Base-by-base conservation (phyloP, 805 yeast species). In the Limtongozyma cylindracea region DNA sequence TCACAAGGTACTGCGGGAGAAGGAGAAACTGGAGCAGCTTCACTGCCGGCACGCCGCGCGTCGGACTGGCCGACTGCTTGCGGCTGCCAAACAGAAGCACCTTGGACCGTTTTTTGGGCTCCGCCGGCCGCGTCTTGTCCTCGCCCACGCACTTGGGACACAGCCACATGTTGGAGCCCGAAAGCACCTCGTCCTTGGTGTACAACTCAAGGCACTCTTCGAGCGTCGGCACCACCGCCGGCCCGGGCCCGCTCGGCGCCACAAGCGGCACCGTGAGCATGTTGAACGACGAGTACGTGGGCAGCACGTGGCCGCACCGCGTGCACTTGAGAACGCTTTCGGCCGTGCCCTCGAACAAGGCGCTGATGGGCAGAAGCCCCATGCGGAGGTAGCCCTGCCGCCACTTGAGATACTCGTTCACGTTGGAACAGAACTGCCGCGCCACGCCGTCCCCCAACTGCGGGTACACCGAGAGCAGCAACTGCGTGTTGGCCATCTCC, bases 121-220 rank as follows among this genome's bases (percentile, higher is more conserved):
- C 28, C 38, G 31, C 25, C 15, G 28, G 31, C 19, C 18, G 25
- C 21, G 26, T 26, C 16, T 22, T 26, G 9, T 19, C 26, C 12
- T 29, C 25, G 27, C 56, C 44, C 23, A 40, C 43, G 45, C 91
- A 73, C 24, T 63, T 60, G 6, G 88, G 82, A 47, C 91, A 73
- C 29, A 68, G 61, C 91, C 91, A 73, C 1, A 88, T 76, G 42
- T 73, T 72, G 5, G 68, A 82, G 13, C 77, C 71, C n/a, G 53
- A 47, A 23, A 73, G 41, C 3, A 65, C 50, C 38, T 73, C 91
- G 26, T 64, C 67, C 23, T 54, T 49, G 1, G 73, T 61, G 34
- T 61, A 71, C 35, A 65, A 50, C 16, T 50, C 43, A 19, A 73
- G 56, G 31, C 80, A 63, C 25, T 71, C 77, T 20, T 69, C 62